Percentiles rank a stretch among this genome's conserved stretches.
These are phyloP conservation scores for Phaeotremella fagi DNA, from an alignment of 768 basidiomycete species.

Conservation along the genomic window DNA sequence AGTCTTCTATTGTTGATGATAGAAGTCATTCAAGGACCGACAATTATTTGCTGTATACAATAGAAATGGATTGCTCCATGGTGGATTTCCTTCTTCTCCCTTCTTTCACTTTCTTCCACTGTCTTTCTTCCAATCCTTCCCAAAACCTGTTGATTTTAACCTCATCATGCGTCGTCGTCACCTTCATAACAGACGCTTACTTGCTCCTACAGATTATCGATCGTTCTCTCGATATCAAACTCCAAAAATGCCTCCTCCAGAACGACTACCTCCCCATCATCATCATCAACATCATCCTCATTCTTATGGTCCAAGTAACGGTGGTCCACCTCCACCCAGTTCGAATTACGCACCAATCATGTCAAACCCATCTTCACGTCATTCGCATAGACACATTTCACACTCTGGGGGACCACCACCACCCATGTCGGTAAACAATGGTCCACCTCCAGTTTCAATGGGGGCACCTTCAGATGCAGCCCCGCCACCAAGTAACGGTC, in stretches of 20 bases:
- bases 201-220: not conserved
- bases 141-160: not conserved
- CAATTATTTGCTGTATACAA: too few species aligned
- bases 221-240: not conserved
- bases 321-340: not conserved
- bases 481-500: constrained; percentile 28
- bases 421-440: constrained; percentile 13
- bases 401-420: constrained; percentile 9
- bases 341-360: not conserved
- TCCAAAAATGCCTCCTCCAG: constrained; percentile 6
- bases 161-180: not conserved
- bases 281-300: constrained; percentile 21
- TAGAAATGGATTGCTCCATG: too few species aligned
- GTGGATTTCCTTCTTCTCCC: constrained; percentile 3
- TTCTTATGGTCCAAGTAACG: not conserved
- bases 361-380: constrained; percentile 2
- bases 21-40: too few species aligned
- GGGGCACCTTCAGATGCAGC: constrained; percentile 4
- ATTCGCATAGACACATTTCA: constrained; percentile 11
- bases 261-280: constrained; percentile 10
- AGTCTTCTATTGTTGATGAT: too few species aligned
- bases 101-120: constrained; percentile 8
- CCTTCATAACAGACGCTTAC: not conserved
- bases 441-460: constrained; percentile 15
- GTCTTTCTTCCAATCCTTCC: constrained; percentile 13